Evolutionary conservation across 78 protist genomes (phyloP), one percentile per base, ranked within the genome.

Genomic region (Cavenderia fasciculata): DNA sequence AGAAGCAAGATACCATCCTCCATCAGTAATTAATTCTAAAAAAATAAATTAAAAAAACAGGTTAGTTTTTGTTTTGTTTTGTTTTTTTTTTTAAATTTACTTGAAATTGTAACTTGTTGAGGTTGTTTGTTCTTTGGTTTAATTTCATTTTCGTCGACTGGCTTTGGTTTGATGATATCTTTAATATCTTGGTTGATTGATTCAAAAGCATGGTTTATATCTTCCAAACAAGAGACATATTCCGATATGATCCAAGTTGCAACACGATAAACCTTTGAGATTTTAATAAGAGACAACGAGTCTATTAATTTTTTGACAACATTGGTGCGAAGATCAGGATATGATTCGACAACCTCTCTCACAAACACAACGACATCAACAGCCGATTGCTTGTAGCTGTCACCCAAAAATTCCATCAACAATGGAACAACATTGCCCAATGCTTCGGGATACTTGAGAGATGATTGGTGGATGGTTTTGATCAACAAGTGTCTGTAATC

Each of bases 181-280:
- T 56, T 66, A 16, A 94, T 33, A 44, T 44, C 77, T 4, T 76
- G 47, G 34, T 85, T 29, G 70, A 97, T 54, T 11, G 87, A 29
- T 1, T 51, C 21, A 66, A 94, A 43, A 21, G 88, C 94, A 36
- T 51, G 25, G 12, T 41, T 29, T 19, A 97, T 25, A 43, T 96
- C 96, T 27, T 92, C 94, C 3, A 46, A 14, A 16, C 88, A 36
- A n/a, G n/a, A 10, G 36, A 79, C 40, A 62, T 97, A 95, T 59
- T 94, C 96, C 14, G 97, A 91, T 19, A 97, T 46, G 27, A 96
- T 85, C 99, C 99, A 98, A 36, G 96, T 72, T 4, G 97, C 93
- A 29, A 88, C 62, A 59, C 99, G 93, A 47, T 73, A 90, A 19
- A 96, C 98, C 65, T 74, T 43, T 27, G 85, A 23, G 29, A 88